Evolutionary conservation across 495 filamentous ascomycete genomes (phyloP).

Genomic region (Talaromyces nanjingensis): DNA sequence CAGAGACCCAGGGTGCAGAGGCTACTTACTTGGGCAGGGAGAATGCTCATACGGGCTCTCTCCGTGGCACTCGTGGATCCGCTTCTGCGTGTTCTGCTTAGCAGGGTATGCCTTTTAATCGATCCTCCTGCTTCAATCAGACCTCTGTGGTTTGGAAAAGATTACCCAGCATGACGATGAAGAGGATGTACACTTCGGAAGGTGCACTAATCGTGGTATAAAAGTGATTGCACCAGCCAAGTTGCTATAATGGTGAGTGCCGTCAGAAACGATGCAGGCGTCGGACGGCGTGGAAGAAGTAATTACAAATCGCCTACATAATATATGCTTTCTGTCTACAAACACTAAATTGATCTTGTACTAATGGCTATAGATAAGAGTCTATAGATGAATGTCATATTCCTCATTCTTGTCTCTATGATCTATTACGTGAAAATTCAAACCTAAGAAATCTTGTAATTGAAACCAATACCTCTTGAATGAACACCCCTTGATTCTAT

Average conservation of each 20-base stretch:
- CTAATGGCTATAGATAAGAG: not conserved
- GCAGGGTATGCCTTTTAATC: not conserved
- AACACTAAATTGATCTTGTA: not conserved
- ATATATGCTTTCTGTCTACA: not conserved
- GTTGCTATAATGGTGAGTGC: not conserved
- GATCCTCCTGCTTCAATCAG: not conserved
- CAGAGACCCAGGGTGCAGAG: slow-evolving; percentile 5
- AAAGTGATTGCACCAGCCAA: too few species aligned
- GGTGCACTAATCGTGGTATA: not conserved
- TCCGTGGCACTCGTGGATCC: slow-evolving; percentile 2
- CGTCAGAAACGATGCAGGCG: not conserved
- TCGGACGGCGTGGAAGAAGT: not conserved
- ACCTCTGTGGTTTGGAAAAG: not conserved
- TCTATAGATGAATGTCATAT: not conserved
- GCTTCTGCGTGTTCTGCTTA: not conserved
- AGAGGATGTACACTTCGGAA: not conserved
- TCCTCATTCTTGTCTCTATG: not conserved
- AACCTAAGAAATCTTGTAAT: too few species aligned
- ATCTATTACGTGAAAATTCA: not conserved
- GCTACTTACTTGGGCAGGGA: slow-evolving; percentile 1
- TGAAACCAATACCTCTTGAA: too few species aligned
- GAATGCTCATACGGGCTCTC: slow-evolving; percentile 1
- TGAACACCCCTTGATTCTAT: not conserved
- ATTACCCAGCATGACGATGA: not conserved
- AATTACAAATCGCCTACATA: not conserved